Percentiles rank a stretch among this genome's conserved stretches.
These are phyloP conservation scores for Fusarium goolgardi DNA, from an alignment of 2,329 filamentous ascomycete species.

Conservation along the genomic window DNA sequence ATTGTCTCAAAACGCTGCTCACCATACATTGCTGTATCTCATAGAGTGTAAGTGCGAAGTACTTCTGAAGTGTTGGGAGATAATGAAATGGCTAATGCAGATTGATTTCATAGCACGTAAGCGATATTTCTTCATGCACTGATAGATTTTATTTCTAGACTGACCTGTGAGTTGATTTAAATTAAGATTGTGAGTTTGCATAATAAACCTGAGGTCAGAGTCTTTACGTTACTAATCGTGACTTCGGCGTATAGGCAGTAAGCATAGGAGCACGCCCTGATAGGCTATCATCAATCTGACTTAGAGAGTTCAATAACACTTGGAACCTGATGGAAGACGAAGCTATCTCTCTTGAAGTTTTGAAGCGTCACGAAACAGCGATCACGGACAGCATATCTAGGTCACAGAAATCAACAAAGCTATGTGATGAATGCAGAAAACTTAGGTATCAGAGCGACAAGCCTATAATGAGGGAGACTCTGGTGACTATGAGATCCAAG, in stretches of 20 bases:
- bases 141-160: neutral
- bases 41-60: slow-evolving; percentile 5
- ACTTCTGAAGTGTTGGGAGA: neutral
- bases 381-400: neutral
- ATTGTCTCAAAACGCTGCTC: neutral
- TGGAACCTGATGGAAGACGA: slow-evolving; percentile 22
- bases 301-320: slow-evolving; percentile 14
- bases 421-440: slow-evolving; percentile 3
- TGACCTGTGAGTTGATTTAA: neutral
- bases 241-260: neutral
- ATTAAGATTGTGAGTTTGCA: neutral
- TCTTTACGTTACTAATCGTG: no score
- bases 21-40: neutral
- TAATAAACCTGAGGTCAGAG: neutral
- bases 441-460: neutral
- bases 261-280: neutral
- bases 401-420: neutral
- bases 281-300: neutral
- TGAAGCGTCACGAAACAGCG: neutral
- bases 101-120: neutral
- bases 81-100: neutral
- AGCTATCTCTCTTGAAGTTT: neutral
- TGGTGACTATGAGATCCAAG: neutral
- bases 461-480: neutral
- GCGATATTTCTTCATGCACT: neutral